These are phyloP conservation scores for Xylaria sp. DNA, from an alignment of 2,329 filamentous ascomycete species.

Conservation along the genomic window DNA sequence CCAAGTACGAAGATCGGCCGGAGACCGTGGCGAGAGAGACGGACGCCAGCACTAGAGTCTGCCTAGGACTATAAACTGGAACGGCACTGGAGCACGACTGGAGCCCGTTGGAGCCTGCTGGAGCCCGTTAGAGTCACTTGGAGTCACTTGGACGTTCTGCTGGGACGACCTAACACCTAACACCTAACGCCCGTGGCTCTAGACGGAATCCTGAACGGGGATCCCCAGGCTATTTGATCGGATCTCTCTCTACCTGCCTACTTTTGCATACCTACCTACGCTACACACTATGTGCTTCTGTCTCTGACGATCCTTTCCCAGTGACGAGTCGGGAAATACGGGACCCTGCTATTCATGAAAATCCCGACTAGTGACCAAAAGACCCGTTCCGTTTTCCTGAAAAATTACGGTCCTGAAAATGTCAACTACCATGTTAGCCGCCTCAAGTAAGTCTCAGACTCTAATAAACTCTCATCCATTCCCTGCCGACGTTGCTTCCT, in stretches of 20 bases:
- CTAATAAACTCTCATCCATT: not conserved
- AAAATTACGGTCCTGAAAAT: constrained; percentile 3
- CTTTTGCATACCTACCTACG: too few species aligned
- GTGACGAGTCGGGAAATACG: not conserved
- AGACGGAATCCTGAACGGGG: constrained; percentile 8
- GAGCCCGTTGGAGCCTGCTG: not conserved
- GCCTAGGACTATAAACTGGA: not conserved
- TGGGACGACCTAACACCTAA: not conserved
- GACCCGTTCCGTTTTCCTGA: not conserved
- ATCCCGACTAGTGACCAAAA: constrained; percentile 6
- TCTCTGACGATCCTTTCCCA: constrained; percentile 10
- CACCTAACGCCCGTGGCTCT: not conserved
- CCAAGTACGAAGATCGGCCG: not conserved
- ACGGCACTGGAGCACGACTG: not conserved
- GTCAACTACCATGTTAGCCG: constrained; percentile 4
- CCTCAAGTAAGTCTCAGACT: constrained; percentile 17
- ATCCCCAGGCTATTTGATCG: constrained; percentile 8
- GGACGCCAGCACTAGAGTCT: not conserved
- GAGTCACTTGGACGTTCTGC: too few species aligned
- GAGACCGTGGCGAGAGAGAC: constrained; percentile 8
- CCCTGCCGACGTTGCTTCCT: not conserved
- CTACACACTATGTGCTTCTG: not conserved
- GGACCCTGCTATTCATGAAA: constrained; percentile 3
- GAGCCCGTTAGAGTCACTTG: too few species aligned
- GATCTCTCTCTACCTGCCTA: not conserved